Percentiles rank a stretch among this genome's conserved stretches.
Evolutionary conservation across 2,329 filamentous ascomycete species (phyloP).

Genomic region (Colletotrichum tofieldiae): DNA sequence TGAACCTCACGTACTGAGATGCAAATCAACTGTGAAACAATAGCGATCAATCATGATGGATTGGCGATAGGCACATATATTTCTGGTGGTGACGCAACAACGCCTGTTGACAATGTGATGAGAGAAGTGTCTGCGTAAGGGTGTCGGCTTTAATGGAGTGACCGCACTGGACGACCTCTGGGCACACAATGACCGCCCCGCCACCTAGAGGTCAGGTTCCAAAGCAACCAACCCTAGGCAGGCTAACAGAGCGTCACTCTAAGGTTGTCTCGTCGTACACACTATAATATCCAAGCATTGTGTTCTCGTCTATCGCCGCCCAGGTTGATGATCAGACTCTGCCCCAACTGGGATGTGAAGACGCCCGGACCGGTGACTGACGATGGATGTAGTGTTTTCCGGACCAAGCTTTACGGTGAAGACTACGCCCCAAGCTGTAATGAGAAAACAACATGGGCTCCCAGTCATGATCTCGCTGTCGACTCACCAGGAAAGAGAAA

Average conservation of each 20-base stretch:
- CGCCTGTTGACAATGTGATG: neutral
- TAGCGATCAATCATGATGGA: neutral
- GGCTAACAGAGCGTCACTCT: no score
- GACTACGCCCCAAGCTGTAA: conserved; percentile 72
- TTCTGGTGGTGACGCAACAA: neutral
- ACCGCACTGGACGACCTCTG: no score
- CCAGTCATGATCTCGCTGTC: neutral
- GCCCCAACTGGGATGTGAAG: conserved; percentile 79
- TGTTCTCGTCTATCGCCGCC: conserved; percentile 62
- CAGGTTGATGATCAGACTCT: conserved; percentile 72
- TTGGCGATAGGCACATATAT: neutral
- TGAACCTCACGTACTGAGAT: conserved; percentile 54
- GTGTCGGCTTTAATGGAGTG: no score
- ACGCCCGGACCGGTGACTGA: conserved; percentile 78
- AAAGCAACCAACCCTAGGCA: no score
- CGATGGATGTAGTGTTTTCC: conserved; percentile 75
- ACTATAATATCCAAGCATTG: no score
- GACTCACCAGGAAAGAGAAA: neutral
- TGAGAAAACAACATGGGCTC: neutral
- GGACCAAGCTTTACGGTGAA: conserved; percentile 79
- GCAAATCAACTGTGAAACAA: neutral
- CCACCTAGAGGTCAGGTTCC: no score
- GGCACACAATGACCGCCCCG: no score
- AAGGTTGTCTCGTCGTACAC: no score
- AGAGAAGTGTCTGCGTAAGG: neutral